A percentile compares a stretch with the other conserved stretches of the same genome.
Conservation (phyloP, 805 yeast species). For the Candida adriatica region DNA sequence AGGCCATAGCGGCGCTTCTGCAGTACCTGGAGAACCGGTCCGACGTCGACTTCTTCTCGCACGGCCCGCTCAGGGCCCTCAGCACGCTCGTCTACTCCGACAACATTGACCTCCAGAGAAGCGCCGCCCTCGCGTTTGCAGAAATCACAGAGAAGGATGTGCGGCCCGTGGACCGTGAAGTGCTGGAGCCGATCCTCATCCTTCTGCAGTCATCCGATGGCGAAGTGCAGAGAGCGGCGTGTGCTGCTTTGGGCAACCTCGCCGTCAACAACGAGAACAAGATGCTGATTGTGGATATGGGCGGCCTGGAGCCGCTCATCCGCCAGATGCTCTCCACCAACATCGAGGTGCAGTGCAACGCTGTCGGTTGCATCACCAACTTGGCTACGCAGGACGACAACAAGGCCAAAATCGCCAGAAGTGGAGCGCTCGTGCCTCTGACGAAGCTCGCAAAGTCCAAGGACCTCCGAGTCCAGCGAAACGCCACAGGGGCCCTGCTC, state of each 20-base stretch:
- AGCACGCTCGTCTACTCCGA: conserved; percentile 92
- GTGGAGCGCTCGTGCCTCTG: conserved; percentile 92
- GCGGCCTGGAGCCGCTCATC: conserved; percentile 92
- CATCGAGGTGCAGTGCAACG: conserved; percentile 98
- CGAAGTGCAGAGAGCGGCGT: conserved; percentile 97
- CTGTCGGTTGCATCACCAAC: conserved; percentile 97
- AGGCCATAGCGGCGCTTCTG: conserved; percentile 85
- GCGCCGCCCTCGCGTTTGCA: conserved; percentile 97
- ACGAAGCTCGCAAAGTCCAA: conserved; percentile 91
- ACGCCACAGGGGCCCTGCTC: conserved; percentile 95
- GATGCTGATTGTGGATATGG: conserved; percentile 92
- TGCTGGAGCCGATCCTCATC: conserved; percentile 86
- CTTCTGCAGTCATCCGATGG: conserved; percentile 81
- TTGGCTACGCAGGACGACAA: conserved; percentile 97
- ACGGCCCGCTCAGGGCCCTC: conserved; percentile 74
- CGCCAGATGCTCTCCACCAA: conserved; percentile 97
- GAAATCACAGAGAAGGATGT: conserved; percentile 97
- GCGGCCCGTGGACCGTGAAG: conserved; percentile 83
- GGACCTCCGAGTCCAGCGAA: conserved; percentile 94
- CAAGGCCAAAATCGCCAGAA: conserved; percentile 90
- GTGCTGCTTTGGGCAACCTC: conserved; percentile 96
- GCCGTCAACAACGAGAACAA: conserved; percentile 97
- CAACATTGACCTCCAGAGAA: conserved; percentile 88
- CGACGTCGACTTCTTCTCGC: conserved; percentile 88
- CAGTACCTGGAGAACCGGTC: conserved; percentile 83